A percentile compares a stretch with the other conserved stretches of the same genome.
These are phyloP conservation scores for Apiospora malaysiana DNA, from an alignment of 2,329 filamentous ascomycete genomes.

Conservation along the genomic window DNA sequence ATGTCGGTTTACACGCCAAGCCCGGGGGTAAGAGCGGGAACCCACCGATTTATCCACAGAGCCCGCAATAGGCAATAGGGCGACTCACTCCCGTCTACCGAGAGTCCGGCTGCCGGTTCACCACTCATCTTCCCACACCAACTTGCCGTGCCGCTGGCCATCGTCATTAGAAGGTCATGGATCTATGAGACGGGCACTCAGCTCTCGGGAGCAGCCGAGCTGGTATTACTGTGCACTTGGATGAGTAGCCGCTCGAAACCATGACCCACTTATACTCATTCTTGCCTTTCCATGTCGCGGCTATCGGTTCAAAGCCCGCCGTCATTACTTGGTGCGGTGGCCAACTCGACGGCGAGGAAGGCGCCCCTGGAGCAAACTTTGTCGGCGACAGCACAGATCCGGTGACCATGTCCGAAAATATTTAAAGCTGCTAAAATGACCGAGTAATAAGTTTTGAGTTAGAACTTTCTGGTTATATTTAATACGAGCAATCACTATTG, in stretches of 20 bases:
- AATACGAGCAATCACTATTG: background rate
- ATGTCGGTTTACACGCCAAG: slow-evolving; percentile 7
- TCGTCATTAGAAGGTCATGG: background rate
- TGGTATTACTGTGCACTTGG: background rate
- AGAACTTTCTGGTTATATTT: too few species aligned
- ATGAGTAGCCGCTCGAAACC: background rate
- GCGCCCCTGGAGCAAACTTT: background rate
- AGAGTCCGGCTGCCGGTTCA: background rate
- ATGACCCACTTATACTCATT: background rate
- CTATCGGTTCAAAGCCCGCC: background rate
- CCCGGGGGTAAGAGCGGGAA: background rate
- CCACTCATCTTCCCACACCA: background rate
- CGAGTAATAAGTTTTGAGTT: background rate
- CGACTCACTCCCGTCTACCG: background rate
- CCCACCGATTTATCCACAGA: slow-evolving; percentile 11
- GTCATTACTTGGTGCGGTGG: background rate
- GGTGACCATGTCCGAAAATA: background rate
- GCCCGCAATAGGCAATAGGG: slow-evolving; percentile 11
- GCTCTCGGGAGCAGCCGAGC: background rate
- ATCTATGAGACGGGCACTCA: background rate
- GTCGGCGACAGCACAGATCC: background rate
- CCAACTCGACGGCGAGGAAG: background rate
- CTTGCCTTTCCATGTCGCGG: background rate
- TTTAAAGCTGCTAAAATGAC: background rate
- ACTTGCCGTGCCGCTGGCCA: background rate